Percentiles rank a stretch among this genome's conserved stretches.
These are phyloP conservation scores for Pseudogymnoascus verrucosus DNA, from an alignment of 2,329 filamentous ascomycete species.

Conservation along the genomic window DNA sequence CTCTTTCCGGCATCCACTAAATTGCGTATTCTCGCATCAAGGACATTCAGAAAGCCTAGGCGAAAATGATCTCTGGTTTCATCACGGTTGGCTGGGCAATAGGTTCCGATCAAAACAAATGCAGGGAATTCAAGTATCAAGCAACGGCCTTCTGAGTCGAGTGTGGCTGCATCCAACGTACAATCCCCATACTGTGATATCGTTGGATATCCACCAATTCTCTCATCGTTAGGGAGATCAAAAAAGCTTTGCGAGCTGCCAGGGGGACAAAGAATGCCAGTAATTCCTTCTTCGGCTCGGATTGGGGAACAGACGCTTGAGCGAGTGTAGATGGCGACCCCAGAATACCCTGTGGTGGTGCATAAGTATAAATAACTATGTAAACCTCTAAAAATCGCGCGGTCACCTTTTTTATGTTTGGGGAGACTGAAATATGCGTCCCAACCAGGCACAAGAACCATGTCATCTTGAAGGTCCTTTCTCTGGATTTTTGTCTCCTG, in stretches of 20 bases:
- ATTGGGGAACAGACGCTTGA: conserved; percentile 79
- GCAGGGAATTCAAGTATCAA: conserved; percentile 88
- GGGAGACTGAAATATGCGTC: conserved; percentile 94
- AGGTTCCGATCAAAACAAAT: conserved; percentile 88
- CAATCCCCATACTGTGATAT: conserved; percentile 55
- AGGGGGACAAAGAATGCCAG: conserved; percentile 68
- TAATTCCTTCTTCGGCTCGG: conserved; percentile 87
- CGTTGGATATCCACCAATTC: conserved; percentile 83
- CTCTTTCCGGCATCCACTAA: conserved; percentile 71
- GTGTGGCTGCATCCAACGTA: conserved; percentile 57
- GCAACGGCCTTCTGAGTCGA: conserved; percentile 89
- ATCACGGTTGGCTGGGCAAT: conserved; percentile 84
- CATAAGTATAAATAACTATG: conserved; percentile 12
- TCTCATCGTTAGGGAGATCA: conserved; percentile 62
- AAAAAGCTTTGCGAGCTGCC: conserved; percentile 63
- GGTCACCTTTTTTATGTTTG: conserved; percentile 78
- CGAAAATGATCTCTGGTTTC: conserved; percentile 78
- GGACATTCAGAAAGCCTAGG: conserved; percentile 65
- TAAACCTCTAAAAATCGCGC: neutral
- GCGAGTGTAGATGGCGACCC: conserved; percentile 91
- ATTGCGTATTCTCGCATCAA: conserved; percentile 81
- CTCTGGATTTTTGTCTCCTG: conserved; percentile 95
- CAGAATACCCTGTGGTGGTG: conserved; percentile 67
- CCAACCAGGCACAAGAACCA: conserved; percentile 92
- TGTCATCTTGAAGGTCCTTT: conserved; percentile 87